A percentile compares a stretch with the other conserved stretches of the same genome.
Evolutionary conservation across 441 rosid genomes (phyloP).

Genomic region (Jatropha multifida): DNA sequence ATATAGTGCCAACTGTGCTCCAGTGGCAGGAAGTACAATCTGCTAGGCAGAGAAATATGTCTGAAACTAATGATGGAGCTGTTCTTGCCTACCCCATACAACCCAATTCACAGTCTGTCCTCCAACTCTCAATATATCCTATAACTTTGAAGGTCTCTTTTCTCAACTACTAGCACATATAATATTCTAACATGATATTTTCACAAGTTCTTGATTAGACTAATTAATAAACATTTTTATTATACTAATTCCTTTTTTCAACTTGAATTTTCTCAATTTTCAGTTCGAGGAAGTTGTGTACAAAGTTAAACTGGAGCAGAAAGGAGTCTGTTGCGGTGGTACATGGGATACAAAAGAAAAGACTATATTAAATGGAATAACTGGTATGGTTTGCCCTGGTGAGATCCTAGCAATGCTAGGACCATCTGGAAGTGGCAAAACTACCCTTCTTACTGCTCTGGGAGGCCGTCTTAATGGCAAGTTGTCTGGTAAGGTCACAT

Average conservation of each 20-base stretch:
- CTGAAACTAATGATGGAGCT: slow-evolving; percentile 42
- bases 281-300: slow-evolving; percentile 94
- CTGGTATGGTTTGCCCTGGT: slow-evolving; percentile 84
- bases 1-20: slow-evolving; percentile 37
- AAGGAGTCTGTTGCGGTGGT: slow-evolving; percentile 46
- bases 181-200: not conserved
- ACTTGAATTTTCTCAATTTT: slow-evolving; percentile 12
- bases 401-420: slow-evolving; percentile 95
- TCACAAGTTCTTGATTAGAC: not conserved
- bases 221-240: not conserved
- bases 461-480: slow-evolving; percentile 84
- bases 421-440: slow-evolving; percentile 97
- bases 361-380: slow-evolving; percentile 72
- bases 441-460: slow-evolving; percentile 91
- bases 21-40: slow-evolving; percentile 27
- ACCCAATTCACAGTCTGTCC: slow-evolving; percentile 43
- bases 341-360: slow-evolving; percentile 66
- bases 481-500: slow-evolving; percentile 73
- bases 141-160: slow-evolving; percentile 70
- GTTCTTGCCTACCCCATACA: slow-evolving; percentile 47
- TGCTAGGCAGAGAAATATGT: slow-evolving; percentile 31
- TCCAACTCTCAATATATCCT: slow-evolving; percentile 49
- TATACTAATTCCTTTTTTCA: not conserved
- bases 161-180: slow-evolving; percentile 10
- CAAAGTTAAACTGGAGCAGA: slow-evolving; percentile 69